Base-by-base conservation (phyloP, 768 basidiomycete genomes). In the Collybia sordida region DNA sequence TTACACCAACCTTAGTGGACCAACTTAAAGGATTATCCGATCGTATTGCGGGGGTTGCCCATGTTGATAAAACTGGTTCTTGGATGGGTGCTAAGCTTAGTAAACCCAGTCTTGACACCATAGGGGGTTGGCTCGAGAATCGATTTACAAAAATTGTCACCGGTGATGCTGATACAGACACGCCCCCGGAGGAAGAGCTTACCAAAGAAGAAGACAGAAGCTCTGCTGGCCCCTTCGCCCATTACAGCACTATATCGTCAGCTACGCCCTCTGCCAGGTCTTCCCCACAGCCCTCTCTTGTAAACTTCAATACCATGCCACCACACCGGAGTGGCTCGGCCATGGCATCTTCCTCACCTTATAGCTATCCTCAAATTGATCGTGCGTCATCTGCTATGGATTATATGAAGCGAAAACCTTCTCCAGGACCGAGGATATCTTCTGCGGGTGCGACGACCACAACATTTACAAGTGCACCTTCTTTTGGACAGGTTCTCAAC, bases 61-160 rank as follows among this genome's bases (percentile, higher is more conserved):
- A 86, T 25, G 71, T 82, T 34, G 91, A 93, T 61, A 93, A 90
- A 67, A 73, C 80, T 2, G 80, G 78, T 9, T 92, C 90, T 0
- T 97, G 93, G 93, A 92, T 93, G 49, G 76, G 82, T 11, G 78
- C 82, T n/a, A 94, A 92, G 64, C 75, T 95, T 54, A 78, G 85
- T 28, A 93, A 95, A 59, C 94, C 97, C 2, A 96, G 90, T 52
- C 77, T 98, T 40, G 94, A 98, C 64, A 86, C 85, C 27, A 83
- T 98, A 42, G 90, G 94, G 22, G 87, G 85, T 38, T 98, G 94
- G 88, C 76, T 98, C 21, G 96, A 93, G 68, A 88, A 90, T 11
- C 82, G 89, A 15, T 82, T 99, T 61, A 93, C 93, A 14, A 95
- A 95, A 63, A 86, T 99, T 58, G 93, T 99, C 52, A 91, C 95